Percentiles rank a stretch among this genome's conserved stretches.
phyloP scores from a whole-genome alignment of 108 stramenopile species.

The Stephanodiscus minutulus region DNA sequence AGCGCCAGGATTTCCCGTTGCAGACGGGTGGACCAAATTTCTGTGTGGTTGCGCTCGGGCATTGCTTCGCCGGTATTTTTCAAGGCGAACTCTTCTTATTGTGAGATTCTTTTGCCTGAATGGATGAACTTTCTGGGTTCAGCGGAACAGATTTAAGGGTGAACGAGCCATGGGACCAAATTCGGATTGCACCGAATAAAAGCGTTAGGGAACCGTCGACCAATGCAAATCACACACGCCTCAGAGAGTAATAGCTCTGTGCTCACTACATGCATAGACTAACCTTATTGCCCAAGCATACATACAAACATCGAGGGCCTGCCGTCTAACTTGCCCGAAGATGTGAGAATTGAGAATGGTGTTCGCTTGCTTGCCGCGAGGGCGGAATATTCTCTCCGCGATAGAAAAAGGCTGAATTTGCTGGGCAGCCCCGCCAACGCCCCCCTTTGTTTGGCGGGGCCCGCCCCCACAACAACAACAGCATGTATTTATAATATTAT shows the following conservation, averaged over 20 bases:
- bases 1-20: slow-evolving; percentile 83
- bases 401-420: too few relatives aligned
- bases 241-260: background rate
- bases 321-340: background rate
- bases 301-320: background rate
- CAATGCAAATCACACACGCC: background rate
- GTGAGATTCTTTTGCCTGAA: background rate
- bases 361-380: too few relatives aligned
- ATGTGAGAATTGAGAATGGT: too few relatives aligned
- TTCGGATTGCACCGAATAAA: background rate
- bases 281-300: background rate
- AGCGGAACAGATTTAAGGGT: background rate
- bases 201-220: background rate
- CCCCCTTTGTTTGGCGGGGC: too few relatives aligned
- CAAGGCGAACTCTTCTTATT: background rate
- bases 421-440: too few relatives aligned
- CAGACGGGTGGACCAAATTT: slow-evolving; percentile 87
- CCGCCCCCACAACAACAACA: too few relatives aligned
- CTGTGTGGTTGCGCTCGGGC: slow-evolving; percentile 57
- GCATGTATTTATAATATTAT: too few relatives aligned
- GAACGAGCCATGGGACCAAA: background rate
- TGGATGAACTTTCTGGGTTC: background rate
- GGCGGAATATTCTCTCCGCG: too few relatives aligned
- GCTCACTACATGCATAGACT: background rate
- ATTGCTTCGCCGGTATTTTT: slow-evolving; percentile 4